Base-by-base conservation (phyloP, 176 grass and related monocot genomes). In the Oryza brachyantha region DNA sequence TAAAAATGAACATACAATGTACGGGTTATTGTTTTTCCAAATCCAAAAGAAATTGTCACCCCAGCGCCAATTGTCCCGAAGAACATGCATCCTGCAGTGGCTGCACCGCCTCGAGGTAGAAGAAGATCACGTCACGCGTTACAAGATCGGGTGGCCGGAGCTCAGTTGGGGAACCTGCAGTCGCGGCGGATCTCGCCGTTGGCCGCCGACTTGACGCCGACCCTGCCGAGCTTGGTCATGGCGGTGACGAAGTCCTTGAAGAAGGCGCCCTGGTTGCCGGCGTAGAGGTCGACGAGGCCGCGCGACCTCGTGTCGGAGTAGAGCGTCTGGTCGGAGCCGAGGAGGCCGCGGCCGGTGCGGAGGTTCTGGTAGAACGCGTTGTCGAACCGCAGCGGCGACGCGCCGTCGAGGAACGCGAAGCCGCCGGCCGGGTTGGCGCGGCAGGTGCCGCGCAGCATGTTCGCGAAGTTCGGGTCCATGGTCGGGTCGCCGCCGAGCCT, bases 291-390 rank as follows among this genome's bases (percentile, higher is more conserved):
- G 21, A 92, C 90, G 8, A 83, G 65, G 74, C 16, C 74, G 60
- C 52, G 84, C 3, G 90, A 90, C 39, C 93, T 64, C 10, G 62
- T 28, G 83, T 97, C 87, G 19, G 79, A 25, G 80, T 84, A 72
- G 22, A 97, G 87, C 55, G 60, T 24, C 79, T 97, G 93, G 45
- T 97, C 93, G 5, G 90, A 92, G n/a, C 38, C 70, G 41, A 93
- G 77, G n/a, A 93, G 38, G 2, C 90, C 90, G 82, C 54, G 76
- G 8, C 71, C 74, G 32, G 17, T 17, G 50, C 73, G 41, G 26
- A 96, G 70, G 70, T 90, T 92, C 59, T 46, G 66, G 84, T 86
- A 92, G 82, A 88, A 96, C 1, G 16, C 64, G 64, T 81, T 86
- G 79, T 96, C 93, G 63, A 96, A 96, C 68, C 25, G 58, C 34